Evolutionary conservation across 768 basidiomycete species (phyloP).

Genomic region (Leccinum fibrillosum): DNA sequence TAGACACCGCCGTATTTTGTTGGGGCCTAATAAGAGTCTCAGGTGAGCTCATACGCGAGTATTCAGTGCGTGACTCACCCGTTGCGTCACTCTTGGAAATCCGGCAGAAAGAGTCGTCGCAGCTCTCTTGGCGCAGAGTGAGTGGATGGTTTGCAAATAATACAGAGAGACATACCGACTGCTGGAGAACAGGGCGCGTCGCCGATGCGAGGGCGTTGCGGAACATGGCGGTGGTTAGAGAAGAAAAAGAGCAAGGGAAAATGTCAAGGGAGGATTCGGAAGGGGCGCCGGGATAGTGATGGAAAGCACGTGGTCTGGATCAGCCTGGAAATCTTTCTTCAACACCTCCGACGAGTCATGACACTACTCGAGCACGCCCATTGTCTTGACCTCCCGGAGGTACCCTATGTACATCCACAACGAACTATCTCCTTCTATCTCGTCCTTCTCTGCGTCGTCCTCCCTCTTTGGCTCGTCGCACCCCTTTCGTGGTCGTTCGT

Average conservation of each 20-base stretch:
- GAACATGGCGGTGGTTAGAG: conserved; percentile 44
- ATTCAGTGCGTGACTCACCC: conserved; percentile 43
- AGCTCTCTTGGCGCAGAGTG: conserved; percentile 44
- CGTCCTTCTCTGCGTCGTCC: conserved; percentile 52
- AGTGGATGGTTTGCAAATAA: background rate
- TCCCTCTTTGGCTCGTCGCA: conserved; percentile 61
- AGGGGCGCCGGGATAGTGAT: background rate
- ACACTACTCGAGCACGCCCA: background rate
- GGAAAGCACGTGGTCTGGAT: background rate
- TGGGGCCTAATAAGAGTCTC: conserved; percentile 54
- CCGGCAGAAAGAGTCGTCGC: conserved; percentile 78
- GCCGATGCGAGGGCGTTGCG: conserved; percentile 60
- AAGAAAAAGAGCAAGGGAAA: conserved; percentile 11
- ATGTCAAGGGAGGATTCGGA: conserved; percentile 34
- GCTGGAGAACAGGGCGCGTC: conserved; percentile 49
- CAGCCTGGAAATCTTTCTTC: conserved; percentile 3
- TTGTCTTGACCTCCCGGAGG: conserved; percentile 24
- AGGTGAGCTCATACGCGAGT: conserved; percentile 1
- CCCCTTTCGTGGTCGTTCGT: conserved; percentile 68
- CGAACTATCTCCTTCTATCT: conserved; percentile 55
- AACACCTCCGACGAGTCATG: background rate
- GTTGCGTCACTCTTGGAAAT: conserved; percentile 70
- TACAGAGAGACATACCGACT: conserved; percentile 45
- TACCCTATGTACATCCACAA: conserved; percentile 36
- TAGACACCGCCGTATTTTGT: conserved; percentile 94